These are phyloP conservation scores for Kodamaea kaohsiungensis DNA, from an alignment of 805 yeast species.

Conservation along the genomic window DNA sequence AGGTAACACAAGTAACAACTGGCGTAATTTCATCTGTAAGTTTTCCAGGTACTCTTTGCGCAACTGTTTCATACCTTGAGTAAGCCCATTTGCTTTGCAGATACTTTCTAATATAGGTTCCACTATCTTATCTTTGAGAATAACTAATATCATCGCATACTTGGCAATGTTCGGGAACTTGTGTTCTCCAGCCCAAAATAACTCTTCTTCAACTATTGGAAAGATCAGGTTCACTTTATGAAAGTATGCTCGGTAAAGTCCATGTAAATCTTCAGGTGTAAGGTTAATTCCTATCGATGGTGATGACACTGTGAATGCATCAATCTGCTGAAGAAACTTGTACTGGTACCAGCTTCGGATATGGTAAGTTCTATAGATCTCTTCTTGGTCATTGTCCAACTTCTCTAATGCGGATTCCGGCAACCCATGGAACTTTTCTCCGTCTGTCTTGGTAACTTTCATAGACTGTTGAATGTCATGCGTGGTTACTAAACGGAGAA, in stretches of 20 bases:
- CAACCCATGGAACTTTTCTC: background rate
- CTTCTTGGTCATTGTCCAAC: background rate
- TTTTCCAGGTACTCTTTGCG: constrained; percentile 7
- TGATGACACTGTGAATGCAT: constrained; percentile 40
- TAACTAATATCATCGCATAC: constrained; percentile 44
- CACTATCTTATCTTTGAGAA: constrained; percentile 38
- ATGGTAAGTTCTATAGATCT: background rate
- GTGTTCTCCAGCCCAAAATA: constrained; percentile 36
- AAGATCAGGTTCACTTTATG: constrained; percentile 39
- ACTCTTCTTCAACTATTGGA: constrained; percentile 42
- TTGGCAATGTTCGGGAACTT: constrained; percentile 40
- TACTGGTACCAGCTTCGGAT: constrained; percentile 6
- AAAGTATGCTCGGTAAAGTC: constrained; percentile 39
- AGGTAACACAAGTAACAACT: constrained; percentile 21
- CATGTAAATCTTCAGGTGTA: constrained; percentile 3
- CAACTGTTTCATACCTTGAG: background rate
- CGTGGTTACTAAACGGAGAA: constrained; percentile 2
- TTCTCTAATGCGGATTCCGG: constrained; percentile 1
- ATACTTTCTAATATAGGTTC: constrained; percentile 16
- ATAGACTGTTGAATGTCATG: background rate
- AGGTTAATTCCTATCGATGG: constrained; percentile 10
- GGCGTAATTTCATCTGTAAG: constrained; percentile 22
- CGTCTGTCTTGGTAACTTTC: background rate
- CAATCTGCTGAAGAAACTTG: constrained; percentile 31
- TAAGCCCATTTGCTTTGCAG: background rate